Evolutionary conservation across 2,329 filamentous ascomycete species (phyloP), one percentile per base, ranked within the genome.

Genomic region (Diaporthe helianthi): DNA sequence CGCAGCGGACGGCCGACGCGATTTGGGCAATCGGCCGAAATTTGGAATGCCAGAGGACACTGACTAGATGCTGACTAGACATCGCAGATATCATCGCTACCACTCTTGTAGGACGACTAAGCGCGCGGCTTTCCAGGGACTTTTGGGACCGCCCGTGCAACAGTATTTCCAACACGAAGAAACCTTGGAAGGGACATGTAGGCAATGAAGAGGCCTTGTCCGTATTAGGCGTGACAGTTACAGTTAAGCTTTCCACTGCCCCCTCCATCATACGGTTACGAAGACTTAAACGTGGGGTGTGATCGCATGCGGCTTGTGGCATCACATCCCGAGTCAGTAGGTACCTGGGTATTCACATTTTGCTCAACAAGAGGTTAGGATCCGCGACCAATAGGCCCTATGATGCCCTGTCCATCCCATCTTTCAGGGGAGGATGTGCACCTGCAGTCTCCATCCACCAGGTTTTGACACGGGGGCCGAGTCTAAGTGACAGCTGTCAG

Each of bases 401-500:
- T 17, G 7, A 13, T 8, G 58, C n/a, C 29, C 29, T 33, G 58
- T 26, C 19, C 13, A 41, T 49, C 15, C 44, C 44, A 63, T 44
- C 29, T 26, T 33, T 49, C 44, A 63, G 58, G 44, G 19, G 55
- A 47, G 38, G 41, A n/a, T 31, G 19, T 31, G 26, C 58, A 60
- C 24, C 26, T 24, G 44, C 44, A 49, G 29, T 36, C 26, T 7
- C 26, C 58, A 63, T 63, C 8, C 58, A 36, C 6, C 44, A 49
- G 10, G 38, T 46, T 38, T 44, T 36, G 60, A 52, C 44, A 52
- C 49, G 63, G 66, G 69, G 47, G 24, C 55, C 44, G 22, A 52
- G 38, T 26, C 38, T 36, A 29, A 53, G 55, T 71, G 69, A 71
- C 69, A 71, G 67, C 69, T 71, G 69, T 71, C 69, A 71, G 69